These are phyloP conservation scores for Saururus chinensis DNA, from an alignment of 164 flowering plant genomes.

Conservation along the genomic window DNA sequence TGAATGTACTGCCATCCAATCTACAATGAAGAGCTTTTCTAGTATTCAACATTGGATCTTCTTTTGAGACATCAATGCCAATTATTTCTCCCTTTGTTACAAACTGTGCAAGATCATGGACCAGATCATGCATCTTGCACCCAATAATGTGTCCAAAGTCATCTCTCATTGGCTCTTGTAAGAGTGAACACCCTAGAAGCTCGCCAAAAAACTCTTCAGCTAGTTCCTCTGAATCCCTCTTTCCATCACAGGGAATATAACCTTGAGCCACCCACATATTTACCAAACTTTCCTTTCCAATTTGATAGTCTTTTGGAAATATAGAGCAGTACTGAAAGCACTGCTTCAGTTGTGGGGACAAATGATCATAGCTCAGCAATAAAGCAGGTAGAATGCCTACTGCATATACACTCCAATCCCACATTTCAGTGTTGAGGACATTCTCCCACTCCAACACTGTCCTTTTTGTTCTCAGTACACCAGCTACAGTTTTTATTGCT, in stretches of 20 bases:
- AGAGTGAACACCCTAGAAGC: background rate
- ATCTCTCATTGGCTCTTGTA: background rate
- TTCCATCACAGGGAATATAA: background rate
- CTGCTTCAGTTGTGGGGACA: background rate
- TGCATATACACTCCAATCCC: background rate
- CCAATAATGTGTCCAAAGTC: background rate
- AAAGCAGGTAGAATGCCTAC: background rate
- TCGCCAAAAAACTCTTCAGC: background rate
- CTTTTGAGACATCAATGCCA: background rate
- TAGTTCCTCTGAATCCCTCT: background rate
- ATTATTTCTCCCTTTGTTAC: background rate
- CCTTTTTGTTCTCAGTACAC: background rate
- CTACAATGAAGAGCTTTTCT: background rate
- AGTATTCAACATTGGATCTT: background rate
- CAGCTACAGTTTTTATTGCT: background rate
- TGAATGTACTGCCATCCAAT: background rate
- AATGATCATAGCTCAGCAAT: conserved; percentile 1
- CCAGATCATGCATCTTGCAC: conserved; percentile 6
- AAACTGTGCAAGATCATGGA: conserved; percentile 1
- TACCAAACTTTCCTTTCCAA: background rate
- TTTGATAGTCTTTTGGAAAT: conserved; percentile 3
- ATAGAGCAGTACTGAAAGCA: conserved; percentile 6
- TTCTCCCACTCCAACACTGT: conserved; percentile 1
- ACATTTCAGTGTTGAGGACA: background rate
- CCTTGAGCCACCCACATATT: conserved; percentile 6